Conservation (phyloP, 2,329 filamentous ascomycete genomes). For the Diaporthe sp. region DNA sequence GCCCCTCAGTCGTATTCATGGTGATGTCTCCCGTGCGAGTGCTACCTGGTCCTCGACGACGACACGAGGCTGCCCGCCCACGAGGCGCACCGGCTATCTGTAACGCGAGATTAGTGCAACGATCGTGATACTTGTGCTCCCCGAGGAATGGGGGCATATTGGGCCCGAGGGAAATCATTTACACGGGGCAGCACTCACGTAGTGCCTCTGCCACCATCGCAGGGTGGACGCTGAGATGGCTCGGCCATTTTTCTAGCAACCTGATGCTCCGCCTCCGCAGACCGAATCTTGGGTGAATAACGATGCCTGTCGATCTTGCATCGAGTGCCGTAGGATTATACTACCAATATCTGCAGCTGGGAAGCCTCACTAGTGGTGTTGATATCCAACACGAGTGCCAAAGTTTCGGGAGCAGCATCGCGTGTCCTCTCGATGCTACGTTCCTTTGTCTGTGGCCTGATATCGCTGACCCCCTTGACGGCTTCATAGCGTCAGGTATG, state of each 20-base stretch:
- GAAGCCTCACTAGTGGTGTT: constrained; percentile 5
- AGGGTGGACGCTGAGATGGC: background rate
- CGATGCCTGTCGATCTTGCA: constrained; percentile 1
- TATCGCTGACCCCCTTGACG: background rate
- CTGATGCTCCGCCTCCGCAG: constrained; percentile 14
- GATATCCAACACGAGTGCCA: constrained; percentile 5
- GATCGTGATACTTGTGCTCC: constrained; percentile 5
- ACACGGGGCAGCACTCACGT: constrained; percentile 3
- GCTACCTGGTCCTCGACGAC: background rate
- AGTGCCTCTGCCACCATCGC: background rate
- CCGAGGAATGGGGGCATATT: background rate
- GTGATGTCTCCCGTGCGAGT: background rate
- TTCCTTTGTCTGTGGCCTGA: background rate
- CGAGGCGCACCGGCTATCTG: background rate
- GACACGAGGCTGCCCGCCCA: background rate
- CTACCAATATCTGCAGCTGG: constrained; percentile 21
- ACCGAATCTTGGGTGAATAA: constrained; percentile 14
- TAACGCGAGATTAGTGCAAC: constrained; percentile 7
- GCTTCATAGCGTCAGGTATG: background rate
- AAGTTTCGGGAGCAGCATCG: background rate
- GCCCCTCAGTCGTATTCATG: background rate
- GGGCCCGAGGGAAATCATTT: constrained; percentile 1
- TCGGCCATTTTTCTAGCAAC: constrained; percentile 16
- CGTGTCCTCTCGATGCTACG: background rate
- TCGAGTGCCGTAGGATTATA: background rate